Evolutionary conservation across 805 yeast species (phyloP).

Genomic region (Saturnispora quitensis): DNA sequence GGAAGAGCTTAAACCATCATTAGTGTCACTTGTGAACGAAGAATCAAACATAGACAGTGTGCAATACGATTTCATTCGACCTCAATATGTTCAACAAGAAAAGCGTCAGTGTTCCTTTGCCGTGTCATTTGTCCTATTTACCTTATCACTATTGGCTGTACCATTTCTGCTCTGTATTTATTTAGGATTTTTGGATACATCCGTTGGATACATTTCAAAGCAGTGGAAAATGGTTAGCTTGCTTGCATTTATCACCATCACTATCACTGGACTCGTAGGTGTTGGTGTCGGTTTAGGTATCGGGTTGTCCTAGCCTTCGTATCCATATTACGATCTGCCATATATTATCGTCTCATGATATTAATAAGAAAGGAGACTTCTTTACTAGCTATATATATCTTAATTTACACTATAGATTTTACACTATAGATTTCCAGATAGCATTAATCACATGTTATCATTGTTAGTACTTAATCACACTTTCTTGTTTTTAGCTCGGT

Average conservation of each 20-base stretch:
- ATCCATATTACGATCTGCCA: background rate
- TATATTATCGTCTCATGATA: background rate
- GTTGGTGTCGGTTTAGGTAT: slow-evolving; percentile 22
- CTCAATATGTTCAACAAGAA: slow-evolving; percentile 1
- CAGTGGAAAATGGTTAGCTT: slow-evolving; percentile 19
- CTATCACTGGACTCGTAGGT: slow-evolving; percentile 17
- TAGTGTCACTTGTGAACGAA: background rate
- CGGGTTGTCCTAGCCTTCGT: slow-evolving; percentile 12
- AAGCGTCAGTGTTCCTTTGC: background rate
- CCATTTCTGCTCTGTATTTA: slow-evolving; percentile 4
- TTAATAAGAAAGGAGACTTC: background rate
- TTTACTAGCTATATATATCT: background rate
- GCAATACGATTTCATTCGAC: background rate
- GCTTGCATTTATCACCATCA: slow-evolving; percentile 13
- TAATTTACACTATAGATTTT: background rate
- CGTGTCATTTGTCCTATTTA: background rate
- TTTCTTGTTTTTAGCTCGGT: background rate
- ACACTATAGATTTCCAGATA: too few relatives aligned
- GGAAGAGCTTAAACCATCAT: background rate
- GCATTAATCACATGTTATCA: too few relatives aligned
- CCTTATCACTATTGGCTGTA: slow-evolving; percentile 1
- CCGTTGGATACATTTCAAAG: slow-evolving; percentile 1
- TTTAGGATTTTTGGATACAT: slow-evolving; percentile 4
- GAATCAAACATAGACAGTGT: background rate
- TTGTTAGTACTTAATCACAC: background rate